Evolutionary conservation across 1,284 basidiomycete species (phyloP), one percentile per base, ranked within the genome.

Genomic region (Ceratobasidium papillatum): DNA sequence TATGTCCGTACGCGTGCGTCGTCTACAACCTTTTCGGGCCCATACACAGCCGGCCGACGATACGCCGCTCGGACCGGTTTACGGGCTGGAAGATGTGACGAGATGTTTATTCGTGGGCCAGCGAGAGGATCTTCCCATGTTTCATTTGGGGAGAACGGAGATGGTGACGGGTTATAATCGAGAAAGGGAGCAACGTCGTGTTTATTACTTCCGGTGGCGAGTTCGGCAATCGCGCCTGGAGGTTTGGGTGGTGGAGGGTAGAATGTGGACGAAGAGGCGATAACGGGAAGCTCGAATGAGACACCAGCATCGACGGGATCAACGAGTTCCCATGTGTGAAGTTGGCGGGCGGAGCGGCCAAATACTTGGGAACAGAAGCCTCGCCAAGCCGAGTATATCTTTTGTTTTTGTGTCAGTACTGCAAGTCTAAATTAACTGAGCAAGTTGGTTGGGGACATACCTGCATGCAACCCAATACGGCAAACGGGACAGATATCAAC

Each of bases 351-450:
- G 11, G 81, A 81, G 22, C 83, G 81, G 14, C 81, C 77, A 78
- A 80, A 84, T 8, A 85, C 79, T 58, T 82, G 77, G 45, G 80
- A 80, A 75, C 84, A 85, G 74, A 83, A 84, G 36, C 84, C 84
- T 76, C 83, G 78, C 77, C 79, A 83, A 3, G 80, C 83, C 22
- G 81, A 80, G 75, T 84, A 84, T 61, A 81, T 72, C 69, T 72
- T 27, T 25, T 17, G 5, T 1, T 17, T 38, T 19, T 7, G 32
- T n/a, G 27, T 36, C 4, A n/a, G 17, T 17, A 9, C 3, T 47
- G 41, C 25, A 14, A 30, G 19, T 2, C 12, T 8, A n/a, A 36
- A 3, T n/a, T 3, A 12, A n/a, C 8, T 22, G 17, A n/a, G 34
- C n/a, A 38, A 27, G 32, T 11, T 27, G 49, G 45, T 8, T 14